A percentile compares a stretch with the other conserved stretches of the same genome.
These are phyloP conservation scores for Aspergillus glaucus DNA, from an alignment of 2,329 filamentous ascomycete genomes.

Conservation along the genomic window DNA sequence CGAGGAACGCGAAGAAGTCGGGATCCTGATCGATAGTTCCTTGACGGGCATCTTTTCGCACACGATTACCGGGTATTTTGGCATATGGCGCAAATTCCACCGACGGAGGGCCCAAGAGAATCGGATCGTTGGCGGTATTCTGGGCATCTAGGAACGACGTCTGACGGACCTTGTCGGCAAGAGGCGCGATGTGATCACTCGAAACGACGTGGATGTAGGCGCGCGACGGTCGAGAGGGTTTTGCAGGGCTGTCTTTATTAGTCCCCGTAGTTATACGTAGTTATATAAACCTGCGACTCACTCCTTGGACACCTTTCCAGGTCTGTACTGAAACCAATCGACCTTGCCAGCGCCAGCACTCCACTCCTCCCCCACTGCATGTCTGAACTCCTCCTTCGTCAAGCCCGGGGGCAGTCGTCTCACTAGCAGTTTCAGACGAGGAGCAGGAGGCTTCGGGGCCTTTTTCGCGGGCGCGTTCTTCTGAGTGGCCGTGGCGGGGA, in stretches of 20 bases:
- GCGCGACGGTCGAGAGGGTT: slow-evolving; percentile 72
- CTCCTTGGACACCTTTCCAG: slow-evolving; percentile 78
- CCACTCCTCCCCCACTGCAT: slow-evolving; percentile 72
- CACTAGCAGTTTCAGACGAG: slow-evolving; percentile 76
- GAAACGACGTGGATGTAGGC: slow-evolving; percentile 78
- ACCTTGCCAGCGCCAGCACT: slow-evolving; percentile 71
- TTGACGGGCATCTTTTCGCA: slow-evolving; percentile 73
- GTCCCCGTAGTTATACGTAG: neutral
- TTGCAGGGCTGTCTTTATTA: slow-evolving; percentile 58
- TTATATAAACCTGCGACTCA: slow-evolving; percentile 39
- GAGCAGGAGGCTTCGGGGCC: slow-evolving; percentile 40
- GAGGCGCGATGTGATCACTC: slow-evolving; percentile 57
- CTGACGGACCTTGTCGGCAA: slow-evolving; percentile 65
- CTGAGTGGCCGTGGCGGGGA: slow-evolving; percentile 43
- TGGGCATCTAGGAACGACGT: slow-evolving; percentile 75
- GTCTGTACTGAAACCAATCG: slow-evolving; percentile 71
- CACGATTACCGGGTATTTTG: slow-evolving; percentile 68
- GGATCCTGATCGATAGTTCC: slow-evolving; percentile 95
- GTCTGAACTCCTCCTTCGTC: slow-evolving; percentile 69
- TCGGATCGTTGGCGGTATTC: slow-evolving; percentile 64
- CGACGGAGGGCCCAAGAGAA: slow-evolving; percentile 69
- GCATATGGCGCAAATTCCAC: slow-evolving; percentile 80
- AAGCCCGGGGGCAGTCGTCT: slow-evolving; percentile 80
- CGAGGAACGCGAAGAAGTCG: slow-evolving; percentile 90
- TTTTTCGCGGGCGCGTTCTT: slow-evolving; percentile 44